Conservation (phyloP, 2,329 filamentous ascomycete species). For the Chaetomium globosum region DNA sequence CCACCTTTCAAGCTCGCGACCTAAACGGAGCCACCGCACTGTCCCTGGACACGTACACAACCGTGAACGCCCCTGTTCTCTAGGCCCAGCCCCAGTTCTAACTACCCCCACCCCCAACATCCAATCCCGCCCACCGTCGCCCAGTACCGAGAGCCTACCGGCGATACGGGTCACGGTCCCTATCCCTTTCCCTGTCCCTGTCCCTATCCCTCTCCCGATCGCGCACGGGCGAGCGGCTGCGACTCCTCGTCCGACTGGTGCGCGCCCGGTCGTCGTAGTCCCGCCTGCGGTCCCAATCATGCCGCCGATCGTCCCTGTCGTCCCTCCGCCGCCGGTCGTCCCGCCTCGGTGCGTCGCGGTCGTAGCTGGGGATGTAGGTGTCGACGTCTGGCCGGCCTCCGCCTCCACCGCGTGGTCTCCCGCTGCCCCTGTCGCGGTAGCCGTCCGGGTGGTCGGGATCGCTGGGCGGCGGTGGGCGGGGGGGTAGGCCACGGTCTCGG, state of each 20-base stretch:
- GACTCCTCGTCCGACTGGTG: constrained; percentile 48
- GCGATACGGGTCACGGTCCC: constrained; percentile 45
- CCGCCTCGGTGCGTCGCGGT: constrained; percentile 43
- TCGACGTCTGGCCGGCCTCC: constrained; percentile 44
- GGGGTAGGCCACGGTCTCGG: constrained; percentile 54
- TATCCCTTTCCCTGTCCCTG: constrained; percentile 43
- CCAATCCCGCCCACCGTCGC: background rate
- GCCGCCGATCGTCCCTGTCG: constrained; percentile 46
- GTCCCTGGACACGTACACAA: background rate
- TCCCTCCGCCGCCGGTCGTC: constrained; percentile 48
- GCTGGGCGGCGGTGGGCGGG: constrained; percentile 53
- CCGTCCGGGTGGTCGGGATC: constrained; percentile 49
- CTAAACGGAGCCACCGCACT: background rate
- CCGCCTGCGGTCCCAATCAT: constrained; percentile 41
- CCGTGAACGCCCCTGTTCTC: background rate
- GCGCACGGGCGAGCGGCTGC: constrained; percentile 50
- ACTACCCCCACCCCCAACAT: background rate
- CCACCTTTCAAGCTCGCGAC: background rate
- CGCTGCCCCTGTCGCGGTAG: constrained; percentile 43
- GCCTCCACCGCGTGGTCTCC: constrained; percentile 37
- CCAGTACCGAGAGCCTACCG: background rate
- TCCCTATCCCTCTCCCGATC: constrained; percentile 49
- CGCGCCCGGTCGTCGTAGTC: constrained; percentile 45
- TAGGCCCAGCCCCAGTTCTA: background rate
- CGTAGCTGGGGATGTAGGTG: constrained; percentile 55